A percentile compares a stretch with the other conserved stretches of the same genome.
Conservation (phyloP, 202 grass and related monocot species). For the Schoenoplectus triqueter region DNA sequence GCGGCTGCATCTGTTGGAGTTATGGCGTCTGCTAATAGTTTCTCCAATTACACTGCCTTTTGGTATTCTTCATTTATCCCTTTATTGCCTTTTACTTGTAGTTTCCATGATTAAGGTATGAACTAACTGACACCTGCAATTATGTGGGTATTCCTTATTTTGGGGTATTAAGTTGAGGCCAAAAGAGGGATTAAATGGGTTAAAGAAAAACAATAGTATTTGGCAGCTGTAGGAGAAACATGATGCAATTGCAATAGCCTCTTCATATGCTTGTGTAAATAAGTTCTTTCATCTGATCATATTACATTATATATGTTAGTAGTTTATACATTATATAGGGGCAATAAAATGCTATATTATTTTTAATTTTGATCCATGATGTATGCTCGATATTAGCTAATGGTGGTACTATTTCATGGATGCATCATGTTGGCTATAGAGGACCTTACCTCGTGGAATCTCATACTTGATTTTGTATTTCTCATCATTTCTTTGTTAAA, state of each 20-base stretch:
- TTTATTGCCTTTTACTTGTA: not conserved
- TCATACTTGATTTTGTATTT: not conserved
- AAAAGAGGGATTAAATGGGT: not conserved
- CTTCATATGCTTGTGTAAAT: not conserved
- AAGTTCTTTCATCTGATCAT: not conserved
- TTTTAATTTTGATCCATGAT: not conserved
- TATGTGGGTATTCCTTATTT: not conserved
- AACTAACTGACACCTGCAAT: not conserved
- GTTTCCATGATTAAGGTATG: not conserved
- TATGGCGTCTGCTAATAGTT: slow-evolving; percentile 55
- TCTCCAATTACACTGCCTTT: slow-evolving; percentile 76
- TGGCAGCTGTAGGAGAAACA: not conserved
- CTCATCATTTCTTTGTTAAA: not conserved
- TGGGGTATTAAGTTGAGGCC: not conserved
- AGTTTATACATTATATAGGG: not conserved
- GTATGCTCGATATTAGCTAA: not conserved
- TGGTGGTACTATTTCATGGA: not conserved
- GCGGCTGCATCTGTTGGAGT: slow-evolving; percentile 52
- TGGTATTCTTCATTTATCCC: slow-evolving; percentile 39
- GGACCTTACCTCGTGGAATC: not conserved
- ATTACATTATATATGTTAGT: not conserved
- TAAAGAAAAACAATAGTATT: not conserved
- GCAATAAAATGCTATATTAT: not conserved
- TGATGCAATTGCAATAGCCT: not conserved
- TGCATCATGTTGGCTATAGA: slow-evolving; percentile 8